A percentile compares a stretch with the other conserved stretches of the same genome.
These are phyloP conservation scores for Mortierella sp. DNA, from an alignment of 371 early-diverging fungal genomes.

Conservation along the genomic window DNA sequence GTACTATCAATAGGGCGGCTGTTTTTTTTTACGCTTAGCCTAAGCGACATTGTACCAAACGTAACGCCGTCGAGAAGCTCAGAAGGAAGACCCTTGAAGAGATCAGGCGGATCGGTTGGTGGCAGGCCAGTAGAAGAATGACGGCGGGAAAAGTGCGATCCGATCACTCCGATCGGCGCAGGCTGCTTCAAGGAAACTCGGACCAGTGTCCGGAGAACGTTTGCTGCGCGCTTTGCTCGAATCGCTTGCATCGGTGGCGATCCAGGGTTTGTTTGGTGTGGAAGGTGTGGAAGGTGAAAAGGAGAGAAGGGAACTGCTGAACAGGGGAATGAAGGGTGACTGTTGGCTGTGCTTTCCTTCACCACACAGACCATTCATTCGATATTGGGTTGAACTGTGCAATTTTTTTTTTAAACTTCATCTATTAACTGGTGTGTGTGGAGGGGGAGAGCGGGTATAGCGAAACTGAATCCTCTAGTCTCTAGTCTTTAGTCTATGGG, in stretches of 20 bases:
- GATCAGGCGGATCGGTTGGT: not conserved
- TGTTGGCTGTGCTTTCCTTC: no score
- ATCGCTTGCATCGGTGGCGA: constrained; percentile 15
- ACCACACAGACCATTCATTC: no score
- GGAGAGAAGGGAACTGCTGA: not conserved
- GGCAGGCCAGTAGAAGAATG: not conserved
- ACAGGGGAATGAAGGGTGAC: not conserved
- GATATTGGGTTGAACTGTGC: no score
- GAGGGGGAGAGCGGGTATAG: no score
- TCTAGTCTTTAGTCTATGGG: not conserved
- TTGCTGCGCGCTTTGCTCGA: constrained; percentile 13
- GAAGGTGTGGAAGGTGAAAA: not conserved
- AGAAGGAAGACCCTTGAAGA: constrained; percentile 3
- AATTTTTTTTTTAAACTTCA: no score
- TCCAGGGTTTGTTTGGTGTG: not conserved
- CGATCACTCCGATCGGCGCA: not conserved
- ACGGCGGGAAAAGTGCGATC: not conserved
- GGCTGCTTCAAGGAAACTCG: not conserved
- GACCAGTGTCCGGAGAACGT: constrained; percentile 1
- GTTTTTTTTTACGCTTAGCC: no score
- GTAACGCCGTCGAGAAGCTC: constrained; percentile 40
- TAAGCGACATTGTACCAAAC: no score
- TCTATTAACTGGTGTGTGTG: no score
- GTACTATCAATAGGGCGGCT: no score
- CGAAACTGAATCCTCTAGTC: no score